Percentiles rank a stretch among this genome's conserved stretches.
Evolutionary conservation across 1,284 basidiomycete species (phyloP).

Genomic region (Cryptococcus deneoformans): DNA sequence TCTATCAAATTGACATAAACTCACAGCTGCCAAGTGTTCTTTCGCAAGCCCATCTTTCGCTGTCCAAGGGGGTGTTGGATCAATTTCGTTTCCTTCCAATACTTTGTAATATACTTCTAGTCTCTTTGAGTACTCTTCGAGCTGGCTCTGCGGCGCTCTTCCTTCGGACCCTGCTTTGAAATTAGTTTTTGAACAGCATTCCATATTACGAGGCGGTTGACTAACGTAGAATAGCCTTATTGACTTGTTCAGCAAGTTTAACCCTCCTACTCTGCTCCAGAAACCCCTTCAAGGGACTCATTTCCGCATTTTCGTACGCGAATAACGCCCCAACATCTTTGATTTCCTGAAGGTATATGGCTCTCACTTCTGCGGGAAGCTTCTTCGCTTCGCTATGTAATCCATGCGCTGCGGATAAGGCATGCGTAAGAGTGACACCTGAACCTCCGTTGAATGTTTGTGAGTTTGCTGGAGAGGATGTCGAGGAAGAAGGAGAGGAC

Average conservation of each 20-base stretch:
- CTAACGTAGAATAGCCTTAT: conserved; percentile 47
- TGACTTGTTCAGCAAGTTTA: conserved; percentile 45
- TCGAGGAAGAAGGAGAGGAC: conserved; percentile 27
- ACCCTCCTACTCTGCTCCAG: conserved; percentile 43
- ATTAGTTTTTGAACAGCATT: neutral
- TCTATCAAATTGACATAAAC: conserved; percentile 1
- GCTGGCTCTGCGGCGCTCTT: conserved; percentile 21
- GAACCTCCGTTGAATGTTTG: neutral
- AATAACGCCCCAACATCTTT: conserved; percentile 47
- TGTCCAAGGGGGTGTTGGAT: conserved; percentile 32
- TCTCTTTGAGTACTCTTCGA: conserved; percentile 30
- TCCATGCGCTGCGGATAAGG: conserved; percentile 35
- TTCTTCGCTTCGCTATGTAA: conserved; percentile 41
- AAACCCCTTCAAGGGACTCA: conserved; percentile 42
- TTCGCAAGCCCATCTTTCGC: conserved; percentile 21
- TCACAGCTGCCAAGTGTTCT: conserved; percentile 23
- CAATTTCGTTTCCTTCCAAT: conserved; percentile 26
- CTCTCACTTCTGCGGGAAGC: conserved; percentile 32
- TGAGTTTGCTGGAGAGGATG: conserved; percentile 22
- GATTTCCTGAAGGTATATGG: conserved; percentile 44
- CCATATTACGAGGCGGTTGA: neutral
- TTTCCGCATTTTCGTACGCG: conserved; percentile 47
- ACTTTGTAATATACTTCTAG: conserved; percentile 29
- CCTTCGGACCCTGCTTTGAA: conserved; percentile 19
- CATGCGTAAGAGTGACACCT: conserved; percentile 21